phyloP scores from a whole-genome alignment of 2,329 filamentous ascomycete genomes.

The Eurotiales sp. region DNA sequence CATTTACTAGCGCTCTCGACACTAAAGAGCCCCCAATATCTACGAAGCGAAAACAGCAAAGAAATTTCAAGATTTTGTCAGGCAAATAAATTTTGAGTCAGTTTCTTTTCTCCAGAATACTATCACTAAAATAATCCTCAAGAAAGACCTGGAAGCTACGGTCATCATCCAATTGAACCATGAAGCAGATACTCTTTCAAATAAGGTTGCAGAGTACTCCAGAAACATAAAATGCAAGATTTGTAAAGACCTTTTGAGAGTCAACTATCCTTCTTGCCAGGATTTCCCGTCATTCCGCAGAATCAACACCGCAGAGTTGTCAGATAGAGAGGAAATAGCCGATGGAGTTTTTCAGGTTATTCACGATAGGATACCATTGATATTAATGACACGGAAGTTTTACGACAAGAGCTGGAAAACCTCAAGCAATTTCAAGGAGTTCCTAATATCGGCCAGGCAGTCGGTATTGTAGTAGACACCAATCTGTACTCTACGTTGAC shows the following conservation, averaged over 20 bases:
- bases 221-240: conserved; percentile 12
- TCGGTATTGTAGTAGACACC: conserved; percentile 16
- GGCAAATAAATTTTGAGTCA: conserved; percentile 16
- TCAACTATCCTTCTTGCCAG: conserved; percentile 13
- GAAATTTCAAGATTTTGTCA: conserved; percentile 17
- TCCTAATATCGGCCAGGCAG: conserved; percentile 18
- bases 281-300: conserved; percentile 17
- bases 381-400: conserved; percentile 20
- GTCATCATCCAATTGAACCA: not conserved
- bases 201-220: conserved; percentile 4
- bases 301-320: conserved; percentile 13
- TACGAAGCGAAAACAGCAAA: conserved; percentile 18
- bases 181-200: conserved; percentile 4
- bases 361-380: conserved; percentile 13
- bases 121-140: conserved; percentile 20
- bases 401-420: conserved; percentile 20
- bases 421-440: conserved; percentile 18
- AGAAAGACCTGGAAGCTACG: conserved; percentile 7
- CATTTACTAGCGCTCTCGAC: no score
- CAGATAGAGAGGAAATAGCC: conserved; percentile 16
- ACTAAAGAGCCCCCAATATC: no score
- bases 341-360: conserved; percentile 17
- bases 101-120: conserved; percentile 19
- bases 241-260: conserved; percentile 15
- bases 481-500: conserved; percentile 18